Evolutionary conservation across 345 rosid genomes (phyloP).

Genomic region (Noccaea bulbosa): DNA sequence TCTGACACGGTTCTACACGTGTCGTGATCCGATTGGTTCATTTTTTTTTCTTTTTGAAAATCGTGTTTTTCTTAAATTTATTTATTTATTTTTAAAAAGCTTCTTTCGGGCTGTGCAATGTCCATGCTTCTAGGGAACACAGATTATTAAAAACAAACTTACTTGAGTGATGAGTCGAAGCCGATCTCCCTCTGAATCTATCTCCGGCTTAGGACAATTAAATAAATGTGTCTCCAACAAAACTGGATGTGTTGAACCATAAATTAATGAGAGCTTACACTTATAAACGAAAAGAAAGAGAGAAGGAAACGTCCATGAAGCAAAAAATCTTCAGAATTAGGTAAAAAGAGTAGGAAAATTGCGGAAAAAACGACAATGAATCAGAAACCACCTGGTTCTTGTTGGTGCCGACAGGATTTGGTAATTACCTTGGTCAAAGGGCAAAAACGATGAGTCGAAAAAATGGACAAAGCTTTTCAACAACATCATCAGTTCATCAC

Average conservation of each 20-base stretch:
- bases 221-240: background rate
- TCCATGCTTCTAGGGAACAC: too few species aligned
- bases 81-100: too few species aligned
- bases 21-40: too few species aligned
- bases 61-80: too few species aligned
- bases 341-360: background rate
- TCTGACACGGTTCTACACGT: too few species aligned
- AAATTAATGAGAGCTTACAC: background rate
- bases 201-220: background rate
- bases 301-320: background rate
- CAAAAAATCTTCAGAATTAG: conserved; percentile 25
- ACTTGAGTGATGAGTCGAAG: background rate
- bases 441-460: conserved; percentile 20
- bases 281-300: background rate
- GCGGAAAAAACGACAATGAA: background rate
- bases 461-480: background rate
- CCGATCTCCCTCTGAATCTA: background rate
- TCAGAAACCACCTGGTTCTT: conserved; percentile 18
- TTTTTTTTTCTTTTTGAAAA: too few species aligned
- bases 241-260: background rate
- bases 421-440: conserved; percentile 33
- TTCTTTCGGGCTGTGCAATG: too few species aligned
- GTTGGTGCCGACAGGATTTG: conserved; percentile 32
- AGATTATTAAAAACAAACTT: conserved; percentile 8
- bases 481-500: too few species aligned